Conservation (phyloP, 257 asterid species). For the Nicotiana otophora region DNA sequence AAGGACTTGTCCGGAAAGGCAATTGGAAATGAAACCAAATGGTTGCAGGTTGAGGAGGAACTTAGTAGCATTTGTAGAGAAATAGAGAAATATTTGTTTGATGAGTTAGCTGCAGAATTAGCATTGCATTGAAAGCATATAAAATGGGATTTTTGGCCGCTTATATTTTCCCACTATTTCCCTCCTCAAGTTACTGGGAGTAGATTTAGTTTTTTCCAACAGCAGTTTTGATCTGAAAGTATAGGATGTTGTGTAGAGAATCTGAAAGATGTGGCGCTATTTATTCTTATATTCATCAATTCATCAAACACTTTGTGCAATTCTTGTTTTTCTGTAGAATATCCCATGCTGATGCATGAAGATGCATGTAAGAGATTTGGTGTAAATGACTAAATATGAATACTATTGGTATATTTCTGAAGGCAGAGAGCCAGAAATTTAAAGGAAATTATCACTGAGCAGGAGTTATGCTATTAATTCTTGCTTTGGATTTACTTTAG, state of each 20-base stretch:
- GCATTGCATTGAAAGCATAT: slow-evolving; percentile 6
- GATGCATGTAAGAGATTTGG: neutral
- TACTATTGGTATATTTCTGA: neutral
- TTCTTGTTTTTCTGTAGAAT: slow-evolving; percentile 4
- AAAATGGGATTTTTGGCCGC: neutral
- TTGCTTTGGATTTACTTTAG: neutral
- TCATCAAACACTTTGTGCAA: neutral
- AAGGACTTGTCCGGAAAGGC: slow-evolving; percentile 31
- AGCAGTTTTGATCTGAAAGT: slow-evolving; percentile 3
- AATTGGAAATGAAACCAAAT: slow-evolving; percentile 31
- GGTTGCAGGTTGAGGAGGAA: slow-evolving; percentile 53
- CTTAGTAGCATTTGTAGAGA: slow-evolving; percentile 48
- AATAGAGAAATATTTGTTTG: slow-evolving; percentile 45
- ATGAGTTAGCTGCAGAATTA: slow-evolving; percentile 54
- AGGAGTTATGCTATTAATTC: neutral
- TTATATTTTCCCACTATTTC: neutral
- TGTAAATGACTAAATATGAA: neutral
- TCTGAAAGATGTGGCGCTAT: neutral
- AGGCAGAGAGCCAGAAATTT: neutral
- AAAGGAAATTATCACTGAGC: neutral
- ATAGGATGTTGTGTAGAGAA: neutral
- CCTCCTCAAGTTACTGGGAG: neutral
- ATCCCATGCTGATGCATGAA: slow-evolving; percentile 4
- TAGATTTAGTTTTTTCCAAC: neutral
- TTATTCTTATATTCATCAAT: neutral